Evolutionary conservation across 2,329 filamentous ascomycete species (phyloP).

Genomic region (Colletotrichum sp.): DNA sequence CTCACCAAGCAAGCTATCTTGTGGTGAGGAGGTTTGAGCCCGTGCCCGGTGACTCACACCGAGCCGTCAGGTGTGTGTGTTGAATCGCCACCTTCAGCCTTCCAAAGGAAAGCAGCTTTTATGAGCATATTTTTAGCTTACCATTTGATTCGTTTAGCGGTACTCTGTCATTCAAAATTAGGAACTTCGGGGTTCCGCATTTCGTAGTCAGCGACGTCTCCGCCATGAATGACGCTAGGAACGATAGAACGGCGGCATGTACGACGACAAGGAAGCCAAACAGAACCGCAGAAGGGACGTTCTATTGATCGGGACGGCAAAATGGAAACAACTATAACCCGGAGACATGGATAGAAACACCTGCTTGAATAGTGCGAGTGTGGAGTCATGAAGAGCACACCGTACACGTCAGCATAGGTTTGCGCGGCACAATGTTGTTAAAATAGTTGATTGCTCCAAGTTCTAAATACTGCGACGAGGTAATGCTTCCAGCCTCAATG

Average conservation of each 20-base stretch:
- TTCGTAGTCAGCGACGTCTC: not conserved
- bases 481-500: not conserved
- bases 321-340: too few species aligned
- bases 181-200: not conserved
- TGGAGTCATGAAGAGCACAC: too few species aligned
- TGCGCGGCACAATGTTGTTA: not conserved
- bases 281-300: too few species aligned
- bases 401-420: not conserved
- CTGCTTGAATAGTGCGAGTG: too few species aligned
- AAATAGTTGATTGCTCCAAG: not conserved
- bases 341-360: too few species aligned
- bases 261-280: not conserved
- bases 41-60: not conserved
- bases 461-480: not conserved
- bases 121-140: too few species aligned
- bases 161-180: not conserved
- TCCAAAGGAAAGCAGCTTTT: not conserved
- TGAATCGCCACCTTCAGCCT: not conserved
- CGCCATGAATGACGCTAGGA: not conserved
- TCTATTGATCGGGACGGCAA: too few species aligned
- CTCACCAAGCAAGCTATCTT: not conserved
- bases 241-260: not conserved
- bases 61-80: rapidly evolving
- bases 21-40: not conserved
- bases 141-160: not conserved